phyloP scores from a whole-genome alignment of 345 rosid species.

The Salix caprea region DNA sequence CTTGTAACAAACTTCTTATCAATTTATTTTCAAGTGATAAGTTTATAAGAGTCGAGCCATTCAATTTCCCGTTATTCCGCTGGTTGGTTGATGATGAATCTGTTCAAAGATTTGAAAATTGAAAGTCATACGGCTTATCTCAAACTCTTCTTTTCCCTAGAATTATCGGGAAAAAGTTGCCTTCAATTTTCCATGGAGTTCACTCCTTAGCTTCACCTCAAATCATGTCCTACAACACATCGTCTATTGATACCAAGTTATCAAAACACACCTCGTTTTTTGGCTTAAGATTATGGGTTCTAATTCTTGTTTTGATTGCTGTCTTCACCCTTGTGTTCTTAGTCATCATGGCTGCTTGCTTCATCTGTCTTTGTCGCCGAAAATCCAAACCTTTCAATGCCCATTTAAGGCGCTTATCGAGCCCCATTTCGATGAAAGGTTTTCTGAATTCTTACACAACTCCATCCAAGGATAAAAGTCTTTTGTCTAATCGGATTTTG shows the following conservation, averaged over 20 bases:
- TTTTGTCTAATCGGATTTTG: conserved; percentile 22
- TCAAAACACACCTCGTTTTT: conserved; percentile 43
- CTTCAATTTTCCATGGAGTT: not conserved
- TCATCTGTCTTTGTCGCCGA: conserved; percentile 28
- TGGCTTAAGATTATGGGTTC: conserved; percentile 49
- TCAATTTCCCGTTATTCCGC: not conserved
- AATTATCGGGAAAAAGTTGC: not conserved
- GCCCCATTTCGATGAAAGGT: conserved; percentile 17
- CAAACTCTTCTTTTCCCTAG: not conserved
- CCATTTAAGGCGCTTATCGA: conserved; percentile 27
- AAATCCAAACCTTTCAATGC: conserved; percentile 22
- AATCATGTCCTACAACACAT: conserved; percentile 23
- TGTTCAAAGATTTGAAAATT: not conserved
- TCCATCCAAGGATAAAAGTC: conserved; percentile 32
- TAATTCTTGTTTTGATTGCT: conserved; percentile 27
- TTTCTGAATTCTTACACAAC: conserved; percentile 6
- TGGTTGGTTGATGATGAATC: not conserved
- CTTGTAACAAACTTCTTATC: no score
- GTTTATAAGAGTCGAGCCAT: no score
- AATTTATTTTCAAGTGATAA: no score
- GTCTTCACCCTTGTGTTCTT: conserved; percentile 26
- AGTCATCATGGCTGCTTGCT: conserved; percentile 21
- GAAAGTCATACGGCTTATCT: not conserved
- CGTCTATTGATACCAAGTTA: conserved; percentile 25
- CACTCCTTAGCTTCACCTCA: not conserved